phyloP scores from a whole-genome alignment of 257 asterid species.

The Solanum pennellii region DNA sequence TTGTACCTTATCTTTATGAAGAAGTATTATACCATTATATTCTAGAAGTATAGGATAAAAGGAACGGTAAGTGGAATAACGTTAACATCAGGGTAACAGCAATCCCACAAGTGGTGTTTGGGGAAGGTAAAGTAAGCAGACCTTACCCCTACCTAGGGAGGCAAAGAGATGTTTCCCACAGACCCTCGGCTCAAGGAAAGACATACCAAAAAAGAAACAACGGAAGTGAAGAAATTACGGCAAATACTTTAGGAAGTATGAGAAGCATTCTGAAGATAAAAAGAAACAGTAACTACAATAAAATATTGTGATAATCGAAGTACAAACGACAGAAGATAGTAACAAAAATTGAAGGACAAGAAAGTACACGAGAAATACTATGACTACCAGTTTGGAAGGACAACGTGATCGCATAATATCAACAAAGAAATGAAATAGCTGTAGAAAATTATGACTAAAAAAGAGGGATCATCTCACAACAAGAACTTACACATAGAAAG shows the following conservation, averaged over 20 bases:
- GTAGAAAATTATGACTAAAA: background rate
- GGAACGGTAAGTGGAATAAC: background rate
- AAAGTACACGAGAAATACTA: background rate
- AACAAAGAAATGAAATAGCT: background rate
- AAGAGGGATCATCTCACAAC: background rate
- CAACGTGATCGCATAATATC: background rate
- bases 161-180: background rate
- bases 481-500: constrained; percentile 59
- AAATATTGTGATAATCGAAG: background rate
- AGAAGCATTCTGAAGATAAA: background rate
- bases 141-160: background rate
- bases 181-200: background rate
- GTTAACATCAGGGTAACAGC: background rate
- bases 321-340: background rate
- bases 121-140: background rate
- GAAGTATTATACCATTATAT: constrained; percentile 1
- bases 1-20: background rate
- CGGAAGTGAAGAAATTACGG: background rate
- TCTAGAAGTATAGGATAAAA: background rate
- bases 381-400: background rate
- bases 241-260: background rate
- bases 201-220: background rate
- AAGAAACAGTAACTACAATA: background rate
- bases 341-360: background rate
- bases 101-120: background rate